Percentiles rank a stretch among this genome's conserved stretches.
Evolutionary conservation across 2,329 filamentous ascomycete genomes (phyloP).

Genomic region (Fusarium sterilihyphosum): DNA sequence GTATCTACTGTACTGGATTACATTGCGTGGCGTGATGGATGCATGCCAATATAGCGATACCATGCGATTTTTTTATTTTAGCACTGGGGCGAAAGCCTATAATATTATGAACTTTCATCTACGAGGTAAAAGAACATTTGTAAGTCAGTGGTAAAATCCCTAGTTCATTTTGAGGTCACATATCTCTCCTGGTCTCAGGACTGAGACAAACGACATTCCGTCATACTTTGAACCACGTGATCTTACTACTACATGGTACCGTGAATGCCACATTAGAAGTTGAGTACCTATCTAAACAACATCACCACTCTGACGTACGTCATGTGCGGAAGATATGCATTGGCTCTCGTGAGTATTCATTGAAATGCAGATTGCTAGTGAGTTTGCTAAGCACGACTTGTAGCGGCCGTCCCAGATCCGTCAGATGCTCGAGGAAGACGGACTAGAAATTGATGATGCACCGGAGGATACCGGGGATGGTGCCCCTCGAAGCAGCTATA

Average conservation of each 20-base stretch:
- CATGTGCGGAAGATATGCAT: slow-evolving; percentile 53
- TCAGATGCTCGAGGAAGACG: slow-evolving; percentile 75
- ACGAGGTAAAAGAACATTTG: not conserved
- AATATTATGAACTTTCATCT: not conserved
- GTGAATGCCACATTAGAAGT: not conserved
- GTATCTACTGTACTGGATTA: not conserved
- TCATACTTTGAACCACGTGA: slow-evolving; percentile 19
- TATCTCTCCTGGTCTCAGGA: not conserved
- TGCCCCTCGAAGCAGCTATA: slow-evolving; percentile 79
- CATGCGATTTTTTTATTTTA: slow-evolving; percentile 1
- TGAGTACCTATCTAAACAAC: not conserved
- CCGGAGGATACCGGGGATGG: slow-evolving; percentile 74
- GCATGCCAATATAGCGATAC: slow-evolving; percentile 20
- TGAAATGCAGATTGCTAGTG: too few species aligned
- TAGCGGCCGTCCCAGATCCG: slow-evolving; percentile 83
- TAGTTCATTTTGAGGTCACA: not conserved
- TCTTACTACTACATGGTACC: not conserved
- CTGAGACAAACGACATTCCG: not conserved
- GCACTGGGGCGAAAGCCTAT: not conserved
- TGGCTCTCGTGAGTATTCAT: slow-evolving; percentile 45
- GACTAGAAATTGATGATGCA: slow-evolving; percentile 77
- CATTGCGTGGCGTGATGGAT: not conserved
- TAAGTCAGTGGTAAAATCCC: not conserved
- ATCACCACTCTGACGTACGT: not conserved
- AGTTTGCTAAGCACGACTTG: not conserved